phyloP scores from a whole-genome alignment of 2,329 filamentous ascomycete species.

The Trichoderma asperellum region DNA sequence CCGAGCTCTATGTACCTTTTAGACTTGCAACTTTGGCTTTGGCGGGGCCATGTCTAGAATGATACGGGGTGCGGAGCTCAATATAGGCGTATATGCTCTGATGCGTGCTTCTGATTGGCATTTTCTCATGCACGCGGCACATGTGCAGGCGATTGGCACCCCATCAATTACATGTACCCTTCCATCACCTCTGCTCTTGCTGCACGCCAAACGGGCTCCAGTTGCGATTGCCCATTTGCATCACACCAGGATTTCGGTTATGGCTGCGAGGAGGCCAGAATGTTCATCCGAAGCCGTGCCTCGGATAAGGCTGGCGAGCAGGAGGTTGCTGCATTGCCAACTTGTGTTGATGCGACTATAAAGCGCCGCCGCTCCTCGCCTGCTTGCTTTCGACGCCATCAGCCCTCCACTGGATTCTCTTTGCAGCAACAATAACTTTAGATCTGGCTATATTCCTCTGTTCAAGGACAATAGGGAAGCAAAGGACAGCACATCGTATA shows the following conservation, averaged over 20 bases:
- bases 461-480: background rate
- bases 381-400: background rate
- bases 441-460: background rate
- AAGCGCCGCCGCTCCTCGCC: constrained; percentile 3
- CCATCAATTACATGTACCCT: background rate
- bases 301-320: background rate
- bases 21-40: background rate
- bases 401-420: background rate
- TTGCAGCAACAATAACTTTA: background rate
- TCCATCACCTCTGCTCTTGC: background rate
- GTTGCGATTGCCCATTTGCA: constrained; percentile 10
- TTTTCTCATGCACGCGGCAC: background rate
- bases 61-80: background rate
- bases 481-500: background rate
- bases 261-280: background rate
- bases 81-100: background rate
- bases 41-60: background rate
- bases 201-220: background rate
- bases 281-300: background rate
- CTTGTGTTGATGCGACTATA: constrained; percentile 10
- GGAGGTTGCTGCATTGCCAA: background rate
- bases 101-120: background rate
- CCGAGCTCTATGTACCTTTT: background rate
- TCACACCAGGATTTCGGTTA: background rate
- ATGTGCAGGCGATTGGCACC: background rate